Conservation (phyloP, 2,329 filamentous ascomycete genomes). For the Ophiostoma ulmi region DNA sequence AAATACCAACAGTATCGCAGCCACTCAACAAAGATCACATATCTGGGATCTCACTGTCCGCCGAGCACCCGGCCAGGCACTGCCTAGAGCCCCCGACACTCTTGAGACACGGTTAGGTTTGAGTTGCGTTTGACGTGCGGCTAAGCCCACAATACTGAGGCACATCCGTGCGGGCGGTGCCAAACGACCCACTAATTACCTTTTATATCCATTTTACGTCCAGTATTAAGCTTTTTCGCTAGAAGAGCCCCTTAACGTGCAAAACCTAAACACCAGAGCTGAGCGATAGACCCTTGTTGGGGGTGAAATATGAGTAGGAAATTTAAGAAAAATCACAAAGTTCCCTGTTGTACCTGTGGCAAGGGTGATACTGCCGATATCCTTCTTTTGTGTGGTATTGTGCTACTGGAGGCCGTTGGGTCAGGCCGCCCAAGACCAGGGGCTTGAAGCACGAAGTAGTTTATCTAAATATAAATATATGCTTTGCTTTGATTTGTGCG, state of each 20-base stretch:
- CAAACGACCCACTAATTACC: constrained; percentile 10
- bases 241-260: neutral
- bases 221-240: constrained; percentile 20
- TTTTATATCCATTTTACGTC: neutral
- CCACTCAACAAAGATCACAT: neutral
- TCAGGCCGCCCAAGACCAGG: neutral
- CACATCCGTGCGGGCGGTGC: constrained; percentile 24
- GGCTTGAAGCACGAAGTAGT: neutral
- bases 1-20: neutral
- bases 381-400: constrained; percentile 9
- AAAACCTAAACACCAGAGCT: constrained; percentile 31
- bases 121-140: constrained; percentile 26
- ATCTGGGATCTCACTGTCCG: neutral
- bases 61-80: neutral
- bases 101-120: constrained; percentile 28
- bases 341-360: neutral
- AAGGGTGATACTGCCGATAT: constrained; percentile 24
- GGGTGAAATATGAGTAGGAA: neutral
- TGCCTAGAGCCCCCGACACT: constrained; percentile 13
- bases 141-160: constrained; percentile 22
- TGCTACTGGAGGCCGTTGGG: neutral
- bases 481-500: neutral
- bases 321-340: neutral
- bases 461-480: neutral
- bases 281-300: neutral